Base-by-base conservation (phyloP, 495 filamentous ascomycete genomes). In the Acidomyces sp. region DNA sequence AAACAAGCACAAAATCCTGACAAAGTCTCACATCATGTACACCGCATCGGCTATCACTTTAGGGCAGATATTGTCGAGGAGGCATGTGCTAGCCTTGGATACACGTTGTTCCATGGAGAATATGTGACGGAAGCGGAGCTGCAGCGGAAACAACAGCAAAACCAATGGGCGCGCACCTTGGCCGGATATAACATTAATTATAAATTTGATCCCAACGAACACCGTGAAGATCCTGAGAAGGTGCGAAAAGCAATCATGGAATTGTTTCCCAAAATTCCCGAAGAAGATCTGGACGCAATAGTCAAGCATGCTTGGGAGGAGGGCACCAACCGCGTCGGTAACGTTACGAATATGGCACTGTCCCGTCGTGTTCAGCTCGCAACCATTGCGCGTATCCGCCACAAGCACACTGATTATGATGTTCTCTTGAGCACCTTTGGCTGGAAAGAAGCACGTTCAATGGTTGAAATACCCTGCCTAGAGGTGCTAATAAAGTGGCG, bases 361-460 rank as follows among this genome's bases (percentile, higher is more conserved):
- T 72, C 78, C 36, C 75, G 80, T 18, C 74, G 85, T 43, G 80
- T 81, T 10, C 81, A 88, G 48, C 69, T 93, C 31, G 86, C 86
- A 1, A 82, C 85, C 6, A 70, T 80, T 49, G 85, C 87, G 39
- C 82, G 92, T 58, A 84, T 93, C 50, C 72, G 87, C 26, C 87
- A 95, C 55, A 65, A 63, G 21, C 83, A 92, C 57, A 95, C 87
- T 13, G 68, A 82, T 45, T 95, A 95, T 58, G 86, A 95, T 60
- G 62, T 70, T 46, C 64, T 92, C 20, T 64, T 95, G 19, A 74
- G 67, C 43, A 64, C 69, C 33, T 73, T 68, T 4, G 63, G 59
- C 6, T 86, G 75, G 59, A 63, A 69, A 31, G 79, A 82, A 41
- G 84, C 85, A 18, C 70, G 86, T 41, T 70, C 66, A 41, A 57